Conservation (phyloP, 345 rosid species). For the Xanthoceras sorbifolium region DNA sequence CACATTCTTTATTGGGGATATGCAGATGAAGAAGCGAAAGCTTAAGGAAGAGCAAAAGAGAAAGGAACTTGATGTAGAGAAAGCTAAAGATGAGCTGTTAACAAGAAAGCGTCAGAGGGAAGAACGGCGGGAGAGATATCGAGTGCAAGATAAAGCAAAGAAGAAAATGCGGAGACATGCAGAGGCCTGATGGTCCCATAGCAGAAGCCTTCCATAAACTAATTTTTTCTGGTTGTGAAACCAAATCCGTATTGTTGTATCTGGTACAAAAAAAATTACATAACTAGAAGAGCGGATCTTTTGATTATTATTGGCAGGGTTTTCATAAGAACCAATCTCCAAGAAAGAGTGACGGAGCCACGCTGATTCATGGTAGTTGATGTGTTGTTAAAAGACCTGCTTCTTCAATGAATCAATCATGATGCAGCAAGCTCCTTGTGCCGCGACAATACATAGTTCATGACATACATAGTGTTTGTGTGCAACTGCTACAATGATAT, state of each 20-base stretch:
- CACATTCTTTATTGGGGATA: neutral
- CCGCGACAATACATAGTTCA: too few relatives aligned
- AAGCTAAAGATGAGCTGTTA: constrained; percentile 66
- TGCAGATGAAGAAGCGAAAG: constrained; percentile 69
- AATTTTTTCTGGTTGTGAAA: neutral
- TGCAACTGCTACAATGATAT: neutral
- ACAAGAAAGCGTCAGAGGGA: constrained; percentile 76
- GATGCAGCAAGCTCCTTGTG: neutral
- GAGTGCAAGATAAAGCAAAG: constrained; percentile 62
- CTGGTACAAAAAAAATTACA: neutral
- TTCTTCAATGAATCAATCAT: neutral
- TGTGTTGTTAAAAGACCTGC: neutral
- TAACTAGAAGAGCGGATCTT: neutral
- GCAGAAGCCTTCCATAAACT: neutral
- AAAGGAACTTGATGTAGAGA: constrained; percentile 51
- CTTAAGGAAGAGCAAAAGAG: constrained; percentile 61
- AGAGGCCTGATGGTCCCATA: constrained; percentile 25
- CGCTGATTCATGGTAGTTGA: neutral
- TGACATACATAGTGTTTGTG: neutral
- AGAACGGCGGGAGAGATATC: constrained; percentile 71
- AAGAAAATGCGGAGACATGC: constrained; percentile 49
- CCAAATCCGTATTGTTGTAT: neutral
- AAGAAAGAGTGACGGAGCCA: neutral
- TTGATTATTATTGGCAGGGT: neutral
- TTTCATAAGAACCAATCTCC: neutral